Conservation (phyloP, 306 rosid genomes). For the Vicia sativa region DNA sequence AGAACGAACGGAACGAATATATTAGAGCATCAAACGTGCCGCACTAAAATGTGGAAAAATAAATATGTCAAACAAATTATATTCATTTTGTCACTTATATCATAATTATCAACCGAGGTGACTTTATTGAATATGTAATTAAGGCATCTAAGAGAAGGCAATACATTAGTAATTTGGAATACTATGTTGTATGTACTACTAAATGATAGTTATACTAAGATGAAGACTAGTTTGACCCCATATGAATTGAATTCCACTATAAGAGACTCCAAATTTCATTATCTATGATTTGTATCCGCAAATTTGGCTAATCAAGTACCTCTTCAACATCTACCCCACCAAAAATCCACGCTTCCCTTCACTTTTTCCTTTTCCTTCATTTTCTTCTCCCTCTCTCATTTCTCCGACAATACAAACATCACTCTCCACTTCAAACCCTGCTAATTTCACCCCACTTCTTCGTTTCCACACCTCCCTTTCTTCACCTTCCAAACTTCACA, state of each 20-base stretch:
- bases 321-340: conserved; percentile 8
- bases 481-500: conserved; percentile 22
- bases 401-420: conserved; percentile 26
- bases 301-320: conserved; percentile 44
- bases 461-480: background rate
- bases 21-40: too few species aligned
- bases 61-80: too few species aligned
- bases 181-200: too few species aligned
- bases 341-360: conserved; percentile 29
- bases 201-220: too few species aligned
- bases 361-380: background rate
- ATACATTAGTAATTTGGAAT: too few species aligned
- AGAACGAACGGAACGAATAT: too few species aligned
- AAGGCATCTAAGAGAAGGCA: too few species aligned
- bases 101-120: too few species aligned
- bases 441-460: background rate
- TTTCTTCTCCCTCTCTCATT: conserved; percentile 10
- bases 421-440: background rate
- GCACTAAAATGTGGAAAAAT: too few species aligned
- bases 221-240: too few species aligned
- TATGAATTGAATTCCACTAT: background rate
- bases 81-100: too few species aligned
- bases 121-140: too few species aligned
- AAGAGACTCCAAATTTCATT: background rate
- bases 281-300: conserved; percentile 41